Evolutionary conservation across 352 stramenopile genomes (phyloP), one percentile per base, ranked within the genome.

Genomic region (Phytophthora idaei): DNA sequence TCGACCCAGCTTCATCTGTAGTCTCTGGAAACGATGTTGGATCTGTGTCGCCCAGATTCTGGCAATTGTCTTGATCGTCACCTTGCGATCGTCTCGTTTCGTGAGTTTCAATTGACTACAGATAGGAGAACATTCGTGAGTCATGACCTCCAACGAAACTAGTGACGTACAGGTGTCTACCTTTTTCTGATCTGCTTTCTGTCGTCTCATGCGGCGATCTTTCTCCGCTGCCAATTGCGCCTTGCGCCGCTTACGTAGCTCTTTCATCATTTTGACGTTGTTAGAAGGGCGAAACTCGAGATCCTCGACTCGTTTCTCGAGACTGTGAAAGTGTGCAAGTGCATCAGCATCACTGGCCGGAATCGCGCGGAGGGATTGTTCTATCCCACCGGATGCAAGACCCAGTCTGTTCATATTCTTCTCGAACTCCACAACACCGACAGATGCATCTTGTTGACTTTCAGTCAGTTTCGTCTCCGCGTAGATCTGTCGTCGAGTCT

Each of bases 251-350:
- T 83, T 81, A 25, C 82, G 82, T 1, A 93, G 69, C 34, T 93
- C 85, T 64, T 90, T 92, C 85, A 93, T 92, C 85, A 93, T 93
- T 60, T 92, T 82, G 17, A 92, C 47, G 48, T 93, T 93, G 62
- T 86, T 92, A 2, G 85, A 89, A 10, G 83, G 85, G 0, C 85
- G 73, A 51, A 93, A 92, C n/a, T 83, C 67, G 49, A 89, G 69
- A 42, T 77, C 64, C 6, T 83, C 64, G 1, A 92, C 81, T 4
- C 73, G 66, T 54, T 78, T 53, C 48, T 90, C 76, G 0, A 93
- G 65, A 25, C 42, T 61, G 7, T 66, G 50, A 9, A 89, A 63
- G 57, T 90, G 85, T 0, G 58, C 73, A 4, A 85, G 42, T 0
- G 80, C 37, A 5, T 76, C 81, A 14, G 68, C 34, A 51, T 90